phyloP scores from a whole-genome alignment of 2,329 filamentous ascomycete genomes.

The Colletotrichum sp. region DNA sequence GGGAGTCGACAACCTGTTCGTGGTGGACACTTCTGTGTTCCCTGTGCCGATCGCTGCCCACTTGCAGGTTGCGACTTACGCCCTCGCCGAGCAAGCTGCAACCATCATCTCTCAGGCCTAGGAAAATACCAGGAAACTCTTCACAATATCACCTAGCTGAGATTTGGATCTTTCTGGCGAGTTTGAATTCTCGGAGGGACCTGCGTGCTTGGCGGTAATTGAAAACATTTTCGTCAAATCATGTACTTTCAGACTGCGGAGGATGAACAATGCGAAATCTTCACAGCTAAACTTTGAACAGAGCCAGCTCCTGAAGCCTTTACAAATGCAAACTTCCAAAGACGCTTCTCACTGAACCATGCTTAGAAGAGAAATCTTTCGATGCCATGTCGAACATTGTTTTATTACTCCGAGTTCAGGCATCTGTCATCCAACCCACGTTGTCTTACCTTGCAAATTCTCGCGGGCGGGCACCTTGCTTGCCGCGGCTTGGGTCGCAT shows the following conservation, averaged over 20 bases:
- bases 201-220: neutral
- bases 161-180: neutral
- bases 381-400: neutral
- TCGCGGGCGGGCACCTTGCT: neutral
- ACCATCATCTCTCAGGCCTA: neutral
- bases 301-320: neutral
- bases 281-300: neutral
- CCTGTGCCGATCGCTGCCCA: neutral
- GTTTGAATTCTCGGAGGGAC: rapidly evolving
- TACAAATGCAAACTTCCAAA: neutral
- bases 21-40: neutral
- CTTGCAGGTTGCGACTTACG: neutral
- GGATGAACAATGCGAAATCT: neutral
- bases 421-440: neutral
- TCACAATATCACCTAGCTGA: neutral
- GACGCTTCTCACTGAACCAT: neutral
- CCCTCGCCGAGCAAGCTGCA: neutral
- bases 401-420: neutral
- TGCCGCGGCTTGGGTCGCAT: neutral
- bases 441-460: neutral
- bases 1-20: neutral
- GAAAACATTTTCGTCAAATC: neutral
- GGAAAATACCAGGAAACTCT: neutral
- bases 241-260: neutral
- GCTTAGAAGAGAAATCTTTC: neutral